Evolutionary conservation across 2,329 filamentous ascomycete genomes (phyloP).

Genomic region (Verticillium tricorpus): DNA sequence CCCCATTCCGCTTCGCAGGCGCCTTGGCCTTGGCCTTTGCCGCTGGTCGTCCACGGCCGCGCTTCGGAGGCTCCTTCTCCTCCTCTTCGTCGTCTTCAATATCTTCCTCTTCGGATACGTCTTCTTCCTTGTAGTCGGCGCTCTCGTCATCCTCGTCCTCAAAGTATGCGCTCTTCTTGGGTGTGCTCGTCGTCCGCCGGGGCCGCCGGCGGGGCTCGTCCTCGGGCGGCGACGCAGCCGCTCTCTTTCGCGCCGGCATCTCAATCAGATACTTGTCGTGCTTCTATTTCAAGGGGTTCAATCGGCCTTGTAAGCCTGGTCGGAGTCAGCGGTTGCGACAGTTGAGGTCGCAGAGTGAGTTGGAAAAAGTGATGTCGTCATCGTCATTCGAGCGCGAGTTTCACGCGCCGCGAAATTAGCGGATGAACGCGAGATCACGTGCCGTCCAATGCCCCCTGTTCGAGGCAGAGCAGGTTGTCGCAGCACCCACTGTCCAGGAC

Average conservation of each 20-base stretch:
- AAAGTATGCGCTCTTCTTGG: constrained; percentile 49
- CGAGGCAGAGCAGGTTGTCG: neutral
- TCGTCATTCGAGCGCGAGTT: constrained; percentile 3
- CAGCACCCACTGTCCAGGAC: no score
- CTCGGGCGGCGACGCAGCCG: constrained; percentile 22
- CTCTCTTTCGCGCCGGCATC: constrained; percentile 37
- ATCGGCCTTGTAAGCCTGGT: no score
- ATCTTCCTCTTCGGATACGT: constrained; percentile 11
- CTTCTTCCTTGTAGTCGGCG: constrained; percentile 10
- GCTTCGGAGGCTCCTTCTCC: constrained; percentile 11
- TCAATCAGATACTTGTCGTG: neutral
- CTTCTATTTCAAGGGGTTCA: neutral
- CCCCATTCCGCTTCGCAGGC: neutral
- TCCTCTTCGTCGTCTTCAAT: constrained; percentile 7
- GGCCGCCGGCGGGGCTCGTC: constrained; percentile 40
- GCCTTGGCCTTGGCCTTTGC: constrained; percentile 2
- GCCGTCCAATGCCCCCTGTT: neutral
- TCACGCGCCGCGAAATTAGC: constrained; percentile 6
- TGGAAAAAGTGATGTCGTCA: constrained; percentile 5
- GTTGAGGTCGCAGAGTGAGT: neutral
- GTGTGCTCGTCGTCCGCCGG: constrained; percentile 37
- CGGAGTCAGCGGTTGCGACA: neutral
- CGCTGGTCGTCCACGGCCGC: constrained; percentile 8
- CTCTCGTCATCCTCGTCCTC: constrained; percentile 27
- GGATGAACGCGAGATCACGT: constrained; percentile 8